phyloP scores from a whole-genome alignment of 2,329 filamentous ascomycete species.

The Xylaria multiplex region DNA sequence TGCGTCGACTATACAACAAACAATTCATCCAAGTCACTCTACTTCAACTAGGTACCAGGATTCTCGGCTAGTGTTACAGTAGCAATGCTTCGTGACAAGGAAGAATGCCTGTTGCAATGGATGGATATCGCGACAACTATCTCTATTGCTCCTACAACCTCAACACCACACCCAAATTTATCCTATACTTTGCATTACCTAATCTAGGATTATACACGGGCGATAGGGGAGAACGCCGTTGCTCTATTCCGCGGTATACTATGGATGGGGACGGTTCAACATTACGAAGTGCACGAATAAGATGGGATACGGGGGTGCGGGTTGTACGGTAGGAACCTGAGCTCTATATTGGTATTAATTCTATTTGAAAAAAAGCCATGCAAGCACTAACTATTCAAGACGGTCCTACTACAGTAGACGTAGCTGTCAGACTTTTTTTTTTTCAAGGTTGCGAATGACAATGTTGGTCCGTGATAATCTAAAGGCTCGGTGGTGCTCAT shows the following conservation, averaged over 20 bases:
- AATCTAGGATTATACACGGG: neutral
- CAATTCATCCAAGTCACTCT: too few species aligned
- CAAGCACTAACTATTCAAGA: slow-evolving; percentile 8
- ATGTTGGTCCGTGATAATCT: neutral
- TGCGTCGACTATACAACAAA: too few species aligned
- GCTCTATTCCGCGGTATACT: neutral
- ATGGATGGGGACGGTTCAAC: neutral
- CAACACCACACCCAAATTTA: too few species aligned
- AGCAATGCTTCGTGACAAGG: too few species aligned
- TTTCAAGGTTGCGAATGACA: neutral
- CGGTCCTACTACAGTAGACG: neutral
- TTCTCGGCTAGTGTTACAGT: too few species aligned
- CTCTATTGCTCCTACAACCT: too few species aligned
- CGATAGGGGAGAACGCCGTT: neutral
- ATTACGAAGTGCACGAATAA: too few species aligned
- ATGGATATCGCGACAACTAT: too few species aligned
- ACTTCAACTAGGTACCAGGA: too few species aligned
- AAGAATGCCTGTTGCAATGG: too few species aligned
- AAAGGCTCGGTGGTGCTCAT: neutral
- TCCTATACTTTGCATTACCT: too few species aligned
- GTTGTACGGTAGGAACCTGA: neutral
- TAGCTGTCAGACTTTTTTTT: neutral
- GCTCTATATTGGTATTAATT: slow-evolving; percentile 13
- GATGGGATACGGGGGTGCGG: too few species aligned
- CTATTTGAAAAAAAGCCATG: neutral